Conservation (phyloP, 805 yeast genomes). For the Lipomyces sp. region DNA sequence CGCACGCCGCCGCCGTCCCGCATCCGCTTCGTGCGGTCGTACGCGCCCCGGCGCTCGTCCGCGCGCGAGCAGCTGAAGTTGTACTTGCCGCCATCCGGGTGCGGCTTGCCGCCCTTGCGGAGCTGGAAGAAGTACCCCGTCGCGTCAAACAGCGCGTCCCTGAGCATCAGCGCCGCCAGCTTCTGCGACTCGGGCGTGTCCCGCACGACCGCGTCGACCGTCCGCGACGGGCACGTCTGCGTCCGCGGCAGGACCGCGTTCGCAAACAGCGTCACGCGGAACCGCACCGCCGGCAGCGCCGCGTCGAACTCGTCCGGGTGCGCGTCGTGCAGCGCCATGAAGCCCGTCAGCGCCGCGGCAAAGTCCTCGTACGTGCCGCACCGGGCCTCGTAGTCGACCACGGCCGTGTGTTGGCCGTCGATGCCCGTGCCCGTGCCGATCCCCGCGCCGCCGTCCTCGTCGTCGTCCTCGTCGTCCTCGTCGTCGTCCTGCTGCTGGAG, state of each 20-base stretch:
- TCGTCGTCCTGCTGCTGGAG: neutral
- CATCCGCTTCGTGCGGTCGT: constrained; percentile 28
- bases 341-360: constrained; percentile 2
- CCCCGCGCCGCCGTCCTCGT: constrained; percentile 5
- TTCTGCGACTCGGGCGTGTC: constrained; percentile 27
- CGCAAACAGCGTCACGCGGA: constrained; percentile 18
- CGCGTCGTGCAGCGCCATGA: constrained; percentile 21
- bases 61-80: constrained; percentile 28
- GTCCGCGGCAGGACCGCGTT: constrained; percentile 22
- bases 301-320: constrained; percentile 24
- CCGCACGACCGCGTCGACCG: constrained; percentile 27
- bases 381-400: constrained; percentile 16
- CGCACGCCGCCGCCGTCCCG: constrained; percentile 28
- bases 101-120: constrained; percentile 27
- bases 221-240: constrained; percentile 23
- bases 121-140: constrained; percentile 27
- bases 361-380: constrained; percentile 20
- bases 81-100: constrained; percentile 29
- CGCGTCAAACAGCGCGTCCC: constrained; percentile 25
- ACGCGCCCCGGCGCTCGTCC: constrained; percentile 27
- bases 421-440: too few relatives aligned
- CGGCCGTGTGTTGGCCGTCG: constrained; percentile 4
- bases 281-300: constrained; percentile 12
- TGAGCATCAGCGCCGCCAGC: constrained; percentile 23
- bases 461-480: constrained; percentile 24